These are phyloP conservation scores for Pseudohalonectria lignicola DNA, from an alignment of 2,329 filamentous ascomycete species.

Conservation along the genomic window DNA sequence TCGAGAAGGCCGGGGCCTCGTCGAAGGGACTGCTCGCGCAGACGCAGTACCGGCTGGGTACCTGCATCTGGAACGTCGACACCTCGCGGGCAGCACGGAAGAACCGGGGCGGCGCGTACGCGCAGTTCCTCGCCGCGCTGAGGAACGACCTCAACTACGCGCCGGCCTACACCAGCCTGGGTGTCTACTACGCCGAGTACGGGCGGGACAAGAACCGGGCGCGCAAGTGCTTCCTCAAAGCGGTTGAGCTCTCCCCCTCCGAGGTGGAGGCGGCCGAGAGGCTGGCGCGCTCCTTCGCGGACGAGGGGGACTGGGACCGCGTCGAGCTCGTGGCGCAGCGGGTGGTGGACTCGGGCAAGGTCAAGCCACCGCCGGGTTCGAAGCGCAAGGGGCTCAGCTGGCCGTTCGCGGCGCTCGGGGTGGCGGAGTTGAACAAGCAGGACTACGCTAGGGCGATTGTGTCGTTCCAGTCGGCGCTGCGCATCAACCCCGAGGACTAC, in stretches of 20 bases:
- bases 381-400: constrained; percentile 90
- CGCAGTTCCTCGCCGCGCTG: constrained; percentile 70
- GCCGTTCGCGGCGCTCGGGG: constrained; percentile 88
- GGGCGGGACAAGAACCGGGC: constrained; percentile 77
- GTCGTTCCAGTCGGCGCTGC: constrained; percentile 80
- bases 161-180: constrained; percentile 82
- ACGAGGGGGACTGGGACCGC: constrained; percentile 89
- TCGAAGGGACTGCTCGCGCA: constrained; percentile 67
- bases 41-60: constrained; percentile 76
- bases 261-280: constrained; percentile 83
- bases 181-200: constrained; percentile 86
- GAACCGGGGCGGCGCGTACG: constrained; percentile 71
- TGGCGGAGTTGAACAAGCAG: constrained; percentile 89
- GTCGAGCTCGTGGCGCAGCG: constrained; percentile 88
- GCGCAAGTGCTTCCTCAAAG: constrained; percentile 90
- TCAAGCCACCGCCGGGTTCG: constrained; percentile 80
- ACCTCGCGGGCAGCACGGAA: constrained; percentile 64
- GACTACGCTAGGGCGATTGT: constrained; percentile 82
- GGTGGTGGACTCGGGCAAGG: constrained; percentile 89
- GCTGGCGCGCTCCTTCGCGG: constrained; percentile 75
- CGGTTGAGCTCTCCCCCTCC: constrained; percentile 79
- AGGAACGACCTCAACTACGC: constrained; percentile 83
- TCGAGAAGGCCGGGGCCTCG: constrained; percentile 49
- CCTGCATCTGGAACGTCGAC: constrained; percentile 79
- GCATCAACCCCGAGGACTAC: constrained; percentile 77